Percentiles rank a stretch among this genome's conserved stretches.
phyloP scores from a whole-genome alignment of 495 filamentous ascomycete genomes.

The Podospora australis region DNA sequence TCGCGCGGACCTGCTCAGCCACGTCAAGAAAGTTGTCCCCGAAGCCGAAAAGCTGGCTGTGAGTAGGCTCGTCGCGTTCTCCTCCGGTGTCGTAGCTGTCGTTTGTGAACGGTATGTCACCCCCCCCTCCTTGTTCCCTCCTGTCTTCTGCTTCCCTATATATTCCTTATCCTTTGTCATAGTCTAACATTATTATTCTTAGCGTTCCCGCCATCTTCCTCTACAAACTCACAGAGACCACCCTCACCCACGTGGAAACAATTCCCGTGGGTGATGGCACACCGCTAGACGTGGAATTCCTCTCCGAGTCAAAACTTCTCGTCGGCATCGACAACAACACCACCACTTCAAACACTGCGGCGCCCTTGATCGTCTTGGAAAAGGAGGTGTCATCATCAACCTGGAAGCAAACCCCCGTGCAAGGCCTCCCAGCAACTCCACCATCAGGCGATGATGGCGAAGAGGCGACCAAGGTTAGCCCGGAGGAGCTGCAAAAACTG shows the following conservation, averaged over 20 bases:
- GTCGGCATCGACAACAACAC: slow-evolving; percentile 50
- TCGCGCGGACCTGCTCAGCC: slow-evolving; percentile 43
- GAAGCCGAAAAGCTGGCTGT: slow-evolving; percentile 44
- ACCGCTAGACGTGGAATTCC: slow-evolving; percentile 48
- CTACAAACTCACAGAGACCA: slow-evolving; percentile 42
- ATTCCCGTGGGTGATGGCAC: slow-evolving; percentile 53
- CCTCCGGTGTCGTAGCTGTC: slow-evolving; percentile 43
- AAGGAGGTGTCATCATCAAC: too few relatives aligned
- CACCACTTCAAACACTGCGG: slow-evolving; percentile 11
- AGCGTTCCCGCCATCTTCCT: slow-evolving; percentile 58
- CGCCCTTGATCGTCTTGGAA: slow-evolving; percentile 15
- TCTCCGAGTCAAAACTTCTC: slow-evolving; percentile 30
- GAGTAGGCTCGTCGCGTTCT: slow-evolving; percentile 35
- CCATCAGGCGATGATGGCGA: too few relatives aligned
- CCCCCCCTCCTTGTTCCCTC: background rate
- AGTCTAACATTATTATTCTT: slow-evolving; percentile 21
- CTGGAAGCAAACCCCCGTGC: background rate
- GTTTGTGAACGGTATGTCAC: slow-evolving; percentile 60
- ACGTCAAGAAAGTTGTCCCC: slow-evolving; percentile 28
- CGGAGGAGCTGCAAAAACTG: slow-evolving; percentile 46
- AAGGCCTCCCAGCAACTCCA: slow-evolving; percentile 9
- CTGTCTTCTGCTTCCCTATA: background rate
- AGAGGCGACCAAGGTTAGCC: slow-evolving; percentile 25
- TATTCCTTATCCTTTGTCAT: background rate
- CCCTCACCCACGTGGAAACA: slow-evolving; percentile 41